These are phyloP conservation scores for Zanthoxylum bungeanum DNA, from an alignment of 345 rosid species.

Conservation along the genomic window DNA sequence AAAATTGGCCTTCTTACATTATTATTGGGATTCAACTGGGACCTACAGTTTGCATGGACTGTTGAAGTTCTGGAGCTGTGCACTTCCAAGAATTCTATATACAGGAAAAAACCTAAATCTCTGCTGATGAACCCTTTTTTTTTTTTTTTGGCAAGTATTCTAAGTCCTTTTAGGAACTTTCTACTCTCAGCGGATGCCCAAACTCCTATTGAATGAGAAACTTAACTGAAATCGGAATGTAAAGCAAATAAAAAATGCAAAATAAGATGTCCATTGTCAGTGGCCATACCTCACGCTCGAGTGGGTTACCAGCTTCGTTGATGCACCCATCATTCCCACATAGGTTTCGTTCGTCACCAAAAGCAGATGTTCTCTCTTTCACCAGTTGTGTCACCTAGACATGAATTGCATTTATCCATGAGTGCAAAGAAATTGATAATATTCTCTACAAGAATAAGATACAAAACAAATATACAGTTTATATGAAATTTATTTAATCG, in stretches of 20 bases:
- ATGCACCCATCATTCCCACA: constrained; percentile 26
- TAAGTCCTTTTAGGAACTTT: not conserved
- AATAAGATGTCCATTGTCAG: not conserved
- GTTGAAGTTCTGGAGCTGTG: too few species aligned
- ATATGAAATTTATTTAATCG: not conserved
- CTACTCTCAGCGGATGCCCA: constrained; percentile 48
- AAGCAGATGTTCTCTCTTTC: constrained; percentile 32
- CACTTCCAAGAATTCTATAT: constrained; percentile 11
- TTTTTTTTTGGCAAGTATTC: constrained; percentile 13
- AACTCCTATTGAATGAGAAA: constrained; percentile 40
- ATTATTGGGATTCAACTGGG: constrained; percentile 13
- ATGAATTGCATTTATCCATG: not conserved
- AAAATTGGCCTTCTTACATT: constrained; percentile 20
- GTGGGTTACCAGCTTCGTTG: constrained; percentile 39
- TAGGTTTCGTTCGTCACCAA: constrained; percentile 38
- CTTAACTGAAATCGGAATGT: not conserved
- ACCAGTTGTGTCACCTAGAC: constrained; percentile 29
- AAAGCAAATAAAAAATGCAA: not conserved
- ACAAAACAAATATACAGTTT: not conserved
- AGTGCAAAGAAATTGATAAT: not conserved
- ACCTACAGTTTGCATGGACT: constrained; percentile 7
- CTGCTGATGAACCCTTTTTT: constrained; percentile 1
- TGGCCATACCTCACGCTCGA: constrained; percentile 38
- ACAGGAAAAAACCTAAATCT: constrained; percentile 1
- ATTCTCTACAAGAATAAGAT: not conserved